A percentile compares a stretch with the other conserved stretches of the same genome.
Evolutionary conservation across 306 rosid species (phyloP).

Genomic region (Ceratonia siliqua): DNA sequence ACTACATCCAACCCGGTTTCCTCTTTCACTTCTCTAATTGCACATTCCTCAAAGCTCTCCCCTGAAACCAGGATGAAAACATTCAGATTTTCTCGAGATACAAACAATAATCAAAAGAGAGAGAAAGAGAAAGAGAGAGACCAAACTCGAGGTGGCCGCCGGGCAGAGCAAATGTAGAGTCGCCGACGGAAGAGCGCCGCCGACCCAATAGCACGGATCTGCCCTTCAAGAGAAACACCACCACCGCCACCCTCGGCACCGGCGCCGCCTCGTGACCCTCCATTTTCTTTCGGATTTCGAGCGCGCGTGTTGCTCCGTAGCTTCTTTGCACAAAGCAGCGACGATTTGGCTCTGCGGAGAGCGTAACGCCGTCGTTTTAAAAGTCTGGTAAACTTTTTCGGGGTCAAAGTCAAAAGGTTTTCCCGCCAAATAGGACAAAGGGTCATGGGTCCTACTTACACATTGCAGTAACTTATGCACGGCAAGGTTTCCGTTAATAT

Average conservation of each 20-base stretch:
- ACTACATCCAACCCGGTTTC: conserved; percentile 62
- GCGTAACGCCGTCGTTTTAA: background rate
- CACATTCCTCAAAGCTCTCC: conserved; percentile 82
- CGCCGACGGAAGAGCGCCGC: conserved; percentile 49
- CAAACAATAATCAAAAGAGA: background rate
- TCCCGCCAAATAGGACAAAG: background rate
- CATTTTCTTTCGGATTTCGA: conserved; percentile 23
- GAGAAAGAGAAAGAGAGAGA: background rate
- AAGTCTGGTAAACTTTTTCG: background rate
- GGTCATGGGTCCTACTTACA: background rate
- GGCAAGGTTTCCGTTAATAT: background rate
- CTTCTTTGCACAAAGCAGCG: background rate
- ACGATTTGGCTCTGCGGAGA: background rate
- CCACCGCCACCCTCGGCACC: conserved; percentile 61
- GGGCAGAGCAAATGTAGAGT: conserved; percentile 54
- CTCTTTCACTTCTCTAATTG: conserved; percentile 72
- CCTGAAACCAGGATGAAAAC: conserved; percentile 35
- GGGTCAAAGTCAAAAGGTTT: background rate
- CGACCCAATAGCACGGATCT: conserved; percentile 49
- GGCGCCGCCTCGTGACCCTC: conserved; percentile 29
- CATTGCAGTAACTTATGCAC: background rate
- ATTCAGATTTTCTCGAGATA: conserved; percentile 2
- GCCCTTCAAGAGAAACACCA: conserved; percentile 49
- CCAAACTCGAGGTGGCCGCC: conserved; percentile 67
- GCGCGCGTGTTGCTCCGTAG: background rate